Conservation (phyloP, 2,329 filamentous ascomycete genomes). For the Penicillium sumatraense region DNA sequence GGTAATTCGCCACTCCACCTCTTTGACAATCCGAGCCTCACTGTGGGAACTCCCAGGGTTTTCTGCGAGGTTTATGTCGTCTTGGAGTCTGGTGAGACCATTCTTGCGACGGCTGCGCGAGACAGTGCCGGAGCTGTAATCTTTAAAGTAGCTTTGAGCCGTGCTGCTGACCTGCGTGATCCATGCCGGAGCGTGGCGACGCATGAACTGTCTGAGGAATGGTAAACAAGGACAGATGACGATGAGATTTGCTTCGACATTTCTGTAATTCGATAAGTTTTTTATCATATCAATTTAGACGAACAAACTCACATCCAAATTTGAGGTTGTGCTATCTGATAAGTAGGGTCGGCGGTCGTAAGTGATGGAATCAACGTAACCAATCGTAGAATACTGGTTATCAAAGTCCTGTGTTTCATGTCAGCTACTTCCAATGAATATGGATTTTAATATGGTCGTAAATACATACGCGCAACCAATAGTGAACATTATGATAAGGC, state of each 20-base stretch:
- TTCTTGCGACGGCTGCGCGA: background rate
- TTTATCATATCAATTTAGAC: too few relatives aligned
- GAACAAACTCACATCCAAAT: background rate
- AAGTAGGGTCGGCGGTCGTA: background rate
- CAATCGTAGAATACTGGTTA: background rate
- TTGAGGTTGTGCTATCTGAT: background rate
- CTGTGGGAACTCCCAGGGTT: background rate
- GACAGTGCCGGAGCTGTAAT: background rate
- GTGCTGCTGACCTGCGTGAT: background rate
- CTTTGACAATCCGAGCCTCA: background rate
- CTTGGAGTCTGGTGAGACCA: background rate
- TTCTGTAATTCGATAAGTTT: background rate
- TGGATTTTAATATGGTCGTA: background rate
- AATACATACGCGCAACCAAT: background rate
- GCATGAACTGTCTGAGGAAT: background rate
- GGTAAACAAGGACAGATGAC: background rate
- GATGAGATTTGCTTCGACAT: background rate
- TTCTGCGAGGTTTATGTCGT: background rate
- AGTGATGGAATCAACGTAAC: background rate
- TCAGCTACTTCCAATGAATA: background rate
- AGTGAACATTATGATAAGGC: background rate
- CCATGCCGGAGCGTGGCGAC: background rate
- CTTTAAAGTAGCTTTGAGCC: background rate
- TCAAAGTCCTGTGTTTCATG: background rate
- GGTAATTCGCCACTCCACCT: background rate